phyloP scores from a whole-genome alignment of 345 rosid species.

The Eutrema japonicum region DNA sequence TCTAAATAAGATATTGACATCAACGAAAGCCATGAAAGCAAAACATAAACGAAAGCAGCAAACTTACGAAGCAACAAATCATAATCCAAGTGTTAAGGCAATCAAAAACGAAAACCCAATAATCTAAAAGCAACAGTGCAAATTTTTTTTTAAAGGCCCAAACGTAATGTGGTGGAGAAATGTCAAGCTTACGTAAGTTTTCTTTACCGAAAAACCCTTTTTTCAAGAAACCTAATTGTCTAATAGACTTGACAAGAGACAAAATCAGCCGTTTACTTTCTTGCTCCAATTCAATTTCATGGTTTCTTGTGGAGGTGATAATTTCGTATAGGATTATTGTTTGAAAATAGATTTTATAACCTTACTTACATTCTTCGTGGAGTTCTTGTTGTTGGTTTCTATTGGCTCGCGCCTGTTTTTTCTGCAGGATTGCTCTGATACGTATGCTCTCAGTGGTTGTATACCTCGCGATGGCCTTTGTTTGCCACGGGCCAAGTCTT shows the following conservation, averaged over 20 bases:
- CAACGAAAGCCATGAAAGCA: no score
- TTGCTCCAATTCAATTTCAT: background rate
- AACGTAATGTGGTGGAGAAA: no score
- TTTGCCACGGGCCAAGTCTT: conserved; percentile 75
- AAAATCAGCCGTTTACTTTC: background rate
- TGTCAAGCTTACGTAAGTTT: conserved; percentile 78
- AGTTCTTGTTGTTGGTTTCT: background rate
- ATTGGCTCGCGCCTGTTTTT: conserved; percentile 32
- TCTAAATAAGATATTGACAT: no score
- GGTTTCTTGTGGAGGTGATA: conserved; percentile 7
- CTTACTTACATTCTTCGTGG: conserved; percentile 4
- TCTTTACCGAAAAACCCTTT: background rate
- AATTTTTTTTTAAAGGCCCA: no score
- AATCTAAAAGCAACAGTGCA: no score
- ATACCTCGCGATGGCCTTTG: conserved; percentile 75
- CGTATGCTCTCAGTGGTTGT: conserved; percentile 62
- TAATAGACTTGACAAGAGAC: conserved; percentile 1
- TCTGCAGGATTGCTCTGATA: conserved; percentile 71
- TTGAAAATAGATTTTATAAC: background rate
- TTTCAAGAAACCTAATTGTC: background rate
- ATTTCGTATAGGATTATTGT: background rate
- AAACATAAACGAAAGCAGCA: no score
- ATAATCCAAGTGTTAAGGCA: no score
- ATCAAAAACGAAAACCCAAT: no score
- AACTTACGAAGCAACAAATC: no score